A percentile compares a stretch with the other conserved stretches of the same genome.
These are phyloP conservation scores for Diaporthe humulicola DNA, from an alignment of 2,329 filamentous ascomycete genomes.

Conservation along the genomic window DNA sequence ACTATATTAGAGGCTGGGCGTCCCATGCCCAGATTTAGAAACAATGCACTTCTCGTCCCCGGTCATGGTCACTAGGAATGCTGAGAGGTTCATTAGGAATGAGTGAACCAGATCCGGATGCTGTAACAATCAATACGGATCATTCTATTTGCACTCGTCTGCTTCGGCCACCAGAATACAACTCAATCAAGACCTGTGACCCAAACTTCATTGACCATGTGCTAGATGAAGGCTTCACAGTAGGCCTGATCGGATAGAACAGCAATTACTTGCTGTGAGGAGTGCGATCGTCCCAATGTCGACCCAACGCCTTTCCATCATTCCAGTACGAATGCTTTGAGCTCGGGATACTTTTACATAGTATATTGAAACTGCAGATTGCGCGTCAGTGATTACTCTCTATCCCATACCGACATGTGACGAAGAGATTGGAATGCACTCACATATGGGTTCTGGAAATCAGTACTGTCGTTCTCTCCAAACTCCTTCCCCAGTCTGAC, in stretches of 20 bases:
- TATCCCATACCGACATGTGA: background rate
- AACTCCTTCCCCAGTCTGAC: slow-evolving; percentile 48
- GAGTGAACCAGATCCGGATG: background rate
- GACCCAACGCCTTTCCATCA: background rate
- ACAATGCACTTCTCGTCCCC: no score
- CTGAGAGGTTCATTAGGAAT: background rate
- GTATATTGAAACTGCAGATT: slow-evolving; percentile 24
- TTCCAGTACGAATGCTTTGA: background rate
- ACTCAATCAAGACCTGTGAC: background rate
- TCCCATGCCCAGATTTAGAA: background rate
- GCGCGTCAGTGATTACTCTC: background rate
- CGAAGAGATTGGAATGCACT: background rate
- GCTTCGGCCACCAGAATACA: background rate
- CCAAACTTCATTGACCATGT: accelerated
- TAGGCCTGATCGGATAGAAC: background rate
- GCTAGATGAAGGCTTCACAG: no score
- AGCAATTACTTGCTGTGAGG: background rate
- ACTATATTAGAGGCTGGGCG: no score
- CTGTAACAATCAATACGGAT: background rate
- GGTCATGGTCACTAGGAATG: no score
- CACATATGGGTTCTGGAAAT: slow-evolving; percentile 55
- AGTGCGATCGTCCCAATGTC: background rate
- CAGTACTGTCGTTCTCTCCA: slow-evolving; percentile 53
- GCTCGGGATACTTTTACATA: background rate
- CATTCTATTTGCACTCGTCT: background rate